Evolutionary conservation across 2,329 filamentous ascomycete species (phyloP), one percentile per base, ranked within the genome.

Genomic region (Ceratocystiopsis minuta): DNA sequence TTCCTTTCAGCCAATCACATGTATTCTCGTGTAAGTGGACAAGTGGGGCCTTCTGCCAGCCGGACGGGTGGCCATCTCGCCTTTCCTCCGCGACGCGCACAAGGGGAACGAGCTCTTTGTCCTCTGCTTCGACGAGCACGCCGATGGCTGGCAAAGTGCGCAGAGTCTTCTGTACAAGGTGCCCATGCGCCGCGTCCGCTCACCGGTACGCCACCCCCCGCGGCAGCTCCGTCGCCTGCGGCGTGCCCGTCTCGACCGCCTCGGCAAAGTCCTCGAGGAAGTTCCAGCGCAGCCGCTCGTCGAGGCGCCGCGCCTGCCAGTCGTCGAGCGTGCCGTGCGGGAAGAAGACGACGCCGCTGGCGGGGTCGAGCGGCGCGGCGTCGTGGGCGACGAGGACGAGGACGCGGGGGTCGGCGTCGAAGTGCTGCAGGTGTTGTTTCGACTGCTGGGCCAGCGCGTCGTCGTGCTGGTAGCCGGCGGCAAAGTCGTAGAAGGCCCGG

Each of bases 331-430:
- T 49, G 37, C 38, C 18, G 7, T 18, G n/a, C 11, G 28, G 47
- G 56, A 48, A 48, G 54, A 41, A 45, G 48, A 37, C 48, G 49
- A 24, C 48, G 45, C 24, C 24, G 28, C 14, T 17, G 2, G 16
- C 24, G n/a, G 39, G 43, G 6, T 45, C 48, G 5, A 36, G 13
- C 1, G 54, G 39, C 4, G 51, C 44, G 3, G 39, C 32, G 18
- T 56, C 53, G 35, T 57, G 53, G 16, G 53, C 52, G 3, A 51
- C 43, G 14, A 53, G 39, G 3, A 52, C 46, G 17, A 53, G 49
- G 1, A 56, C 39, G 14, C 54, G 46, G 1, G 51, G 49, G 7
- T 46, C 20, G 10, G 47, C 50, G 43, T 57, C 53, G 4, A 51
- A 35, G 20, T 49, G 42, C 32, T 49, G 41, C 12, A 53, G 31